Percentiles rank a stretch among this genome's conserved stretches.
These are phyloP conservation scores for Camelina neglecta DNA, from an alignment of 345 rosid species.

Conservation along the genomic window DNA sequence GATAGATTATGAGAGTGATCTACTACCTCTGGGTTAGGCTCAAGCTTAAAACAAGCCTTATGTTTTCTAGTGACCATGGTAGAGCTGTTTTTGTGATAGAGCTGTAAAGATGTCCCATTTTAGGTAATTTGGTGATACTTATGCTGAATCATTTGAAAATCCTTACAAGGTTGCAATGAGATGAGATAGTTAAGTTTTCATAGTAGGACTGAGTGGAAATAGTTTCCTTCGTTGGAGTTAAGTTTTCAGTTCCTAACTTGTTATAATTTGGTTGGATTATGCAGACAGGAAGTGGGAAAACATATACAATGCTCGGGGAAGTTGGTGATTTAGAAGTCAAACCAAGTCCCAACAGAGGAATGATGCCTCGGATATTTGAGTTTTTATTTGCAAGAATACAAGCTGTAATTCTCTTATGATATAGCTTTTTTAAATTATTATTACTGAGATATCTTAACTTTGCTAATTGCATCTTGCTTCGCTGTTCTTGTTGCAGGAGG, in stretches of 20 bases:
- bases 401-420: conserved; percentile 61
- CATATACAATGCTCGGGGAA: conserved; percentile 92
- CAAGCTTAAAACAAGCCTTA: not conserved
- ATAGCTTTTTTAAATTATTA: conserved; percentile 1
- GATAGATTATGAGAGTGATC: conserved; percentile 13
- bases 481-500: conserved; percentile 63
- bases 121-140: not conserved
- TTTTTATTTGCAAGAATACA: conserved; percentile 96
- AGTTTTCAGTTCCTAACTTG: not conserved
- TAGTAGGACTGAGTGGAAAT: conserved; percentile 8
- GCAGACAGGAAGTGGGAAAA: conserved; percentile 99
- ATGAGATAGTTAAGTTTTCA: conserved; percentile 8
- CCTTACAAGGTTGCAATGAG: conserved; percentile 8
- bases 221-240: conserved; percentile 21
- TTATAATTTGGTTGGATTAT: conserved; percentile 31
- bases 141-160: conserved; percentile 9
- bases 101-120: not conserved
- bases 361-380: conserved; percentile 96
- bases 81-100: not conserved
- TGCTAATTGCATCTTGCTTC: conserved; percentile 22
- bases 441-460: conserved; percentile 14
- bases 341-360: conserved; percentile 86
- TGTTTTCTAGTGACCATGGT: not conserved
- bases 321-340: conserved; percentile 77
- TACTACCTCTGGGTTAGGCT: conserved; percentile 7